Percentiles rank a stretch among this genome's conserved stretches.
Conservation (phyloP, 2,329 filamentous ascomycete genomes). For the Alternaria gansuensis region DNA sequence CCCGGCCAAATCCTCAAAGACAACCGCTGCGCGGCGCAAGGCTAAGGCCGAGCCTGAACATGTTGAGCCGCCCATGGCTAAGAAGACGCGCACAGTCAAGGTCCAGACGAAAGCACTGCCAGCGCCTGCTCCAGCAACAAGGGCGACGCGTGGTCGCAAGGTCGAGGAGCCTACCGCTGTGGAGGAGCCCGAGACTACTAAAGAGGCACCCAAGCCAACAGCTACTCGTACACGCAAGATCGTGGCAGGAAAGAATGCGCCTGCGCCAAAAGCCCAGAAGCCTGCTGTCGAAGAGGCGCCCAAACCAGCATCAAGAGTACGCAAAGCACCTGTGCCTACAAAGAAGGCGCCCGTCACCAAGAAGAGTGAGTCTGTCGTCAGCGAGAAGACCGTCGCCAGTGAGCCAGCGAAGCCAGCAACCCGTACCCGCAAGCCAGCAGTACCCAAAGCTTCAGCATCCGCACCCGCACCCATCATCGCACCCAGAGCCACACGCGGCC, state of each 20-base stretch:
- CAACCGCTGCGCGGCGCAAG: slow-evolving; percentile 34
- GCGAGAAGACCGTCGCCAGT: slow-evolving; percentile 19
- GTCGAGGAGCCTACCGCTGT: slow-evolving; percentile 19
- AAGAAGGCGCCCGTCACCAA: slow-evolving; percentile 30
- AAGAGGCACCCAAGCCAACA: slow-evolving; percentile 31
- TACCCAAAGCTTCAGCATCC: slow-evolving; percentile 22
- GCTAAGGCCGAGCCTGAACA: slow-evolving; percentile 32
- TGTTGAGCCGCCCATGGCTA: slow-evolving; percentile 26
- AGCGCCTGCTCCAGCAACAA: slow-evolving; percentile 33
- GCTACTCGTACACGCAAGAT: slow-evolving; percentile 33
- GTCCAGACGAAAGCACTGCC: slow-evolving; percentile 29
- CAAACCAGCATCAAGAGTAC: slow-evolving; percentile 31
- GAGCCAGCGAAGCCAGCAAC: slow-evolving; percentile 33
- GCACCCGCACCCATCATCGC: slow-evolving; percentile 24
- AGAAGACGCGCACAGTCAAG: slow-evolving; percentile 37
- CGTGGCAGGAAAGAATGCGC: slow-evolving; percentile 27
- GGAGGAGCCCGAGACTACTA: slow-evolving; percentile 26
- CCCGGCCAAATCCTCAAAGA: slow-evolving; percentile 31
- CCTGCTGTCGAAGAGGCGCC: slow-evolving; percentile 21
- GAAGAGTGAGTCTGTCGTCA: slow-evolving; percentile 15
- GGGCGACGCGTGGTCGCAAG: slow-evolving; percentile 40
- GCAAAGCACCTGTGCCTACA: slow-evolving; percentile 27
- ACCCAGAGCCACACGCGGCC: slow-evolving; percentile 34
- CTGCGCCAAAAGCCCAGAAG: slow-evolving; percentile 22
- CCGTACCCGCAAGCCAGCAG: slow-evolving; percentile 33